These are phyloP conservation scores for Pseudoneurospora amorphoporcata DNA, from an alignment of 495 filamentous ascomycete genomes.

Conservation along the genomic window DNA sequence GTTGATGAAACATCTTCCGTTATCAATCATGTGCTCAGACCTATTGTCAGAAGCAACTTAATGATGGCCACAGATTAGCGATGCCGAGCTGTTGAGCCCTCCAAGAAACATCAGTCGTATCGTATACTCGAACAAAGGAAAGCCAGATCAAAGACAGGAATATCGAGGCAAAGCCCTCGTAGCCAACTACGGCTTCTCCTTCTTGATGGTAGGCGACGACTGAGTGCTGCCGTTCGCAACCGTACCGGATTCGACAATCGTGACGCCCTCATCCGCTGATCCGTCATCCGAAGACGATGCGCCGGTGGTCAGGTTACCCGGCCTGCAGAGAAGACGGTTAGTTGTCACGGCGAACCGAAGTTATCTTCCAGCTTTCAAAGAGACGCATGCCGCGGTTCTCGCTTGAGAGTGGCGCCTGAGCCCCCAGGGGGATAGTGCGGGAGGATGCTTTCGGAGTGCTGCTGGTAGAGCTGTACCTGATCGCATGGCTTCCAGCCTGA, in stretches of 20 bases:
- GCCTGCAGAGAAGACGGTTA: slow-evolving; percentile 20
- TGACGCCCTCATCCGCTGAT: slow-evolving; percentile 35
- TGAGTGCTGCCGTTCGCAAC: slow-evolving; percentile 39
- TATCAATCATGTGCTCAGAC: slow-evolving; percentile 16
- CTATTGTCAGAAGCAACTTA: slow-evolving; percentile 9
- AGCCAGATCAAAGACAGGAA: slow-evolving; percentile 1
- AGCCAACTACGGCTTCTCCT: slow-evolving; percentile 25
- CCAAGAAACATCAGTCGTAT: slow-evolving; percentile 13
- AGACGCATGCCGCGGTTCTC: not conserved
- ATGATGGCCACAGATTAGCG: slow-evolving; percentile 22
- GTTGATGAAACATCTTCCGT: slow-evolving; percentile 8
- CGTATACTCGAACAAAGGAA: slow-evolving; percentile 5
- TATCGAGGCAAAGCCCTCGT: slow-evolving; percentile 2
- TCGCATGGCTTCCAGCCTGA: slow-evolving; percentile 9
- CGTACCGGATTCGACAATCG: slow-evolving; percentile 41
- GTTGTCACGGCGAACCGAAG: slow-evolving; percentile 7
- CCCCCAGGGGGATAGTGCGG: not conserved
- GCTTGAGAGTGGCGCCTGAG: not conserved
- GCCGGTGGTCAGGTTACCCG: slow-evolving; percentile 12
- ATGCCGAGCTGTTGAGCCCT: slow-evolving; percentile 13
- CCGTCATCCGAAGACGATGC: slow-evolving; percentile 32
- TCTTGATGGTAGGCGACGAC: slow-evolving; percentile 39
- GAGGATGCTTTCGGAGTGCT: not conserved
- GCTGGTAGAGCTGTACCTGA: slow-evolving; percentile 16
- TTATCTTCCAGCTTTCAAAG: slow-evolving; percentile 3